Base-by-base conservation (phyloP, 2,329 filamentous ascomycete species). In the Chaetomium olivaceum region DNA sequence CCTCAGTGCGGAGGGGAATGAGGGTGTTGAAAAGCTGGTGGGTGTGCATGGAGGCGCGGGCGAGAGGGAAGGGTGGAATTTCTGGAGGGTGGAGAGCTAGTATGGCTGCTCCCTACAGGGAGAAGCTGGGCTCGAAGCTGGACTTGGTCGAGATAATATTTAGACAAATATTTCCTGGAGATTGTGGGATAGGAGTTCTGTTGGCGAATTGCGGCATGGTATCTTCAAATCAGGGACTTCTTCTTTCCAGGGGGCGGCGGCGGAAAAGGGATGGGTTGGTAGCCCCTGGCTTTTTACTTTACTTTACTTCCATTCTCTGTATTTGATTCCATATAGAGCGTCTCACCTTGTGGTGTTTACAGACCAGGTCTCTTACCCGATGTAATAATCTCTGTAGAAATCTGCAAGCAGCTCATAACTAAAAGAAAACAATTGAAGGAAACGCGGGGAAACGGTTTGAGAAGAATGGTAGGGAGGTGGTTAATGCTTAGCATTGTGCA, bases 11-110 rank as follows among this genome's bases (percentile, higher is more conserved):
- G 86, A 92, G 61, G 93, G 91, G 0, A 90, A 89, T 46, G 90
- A 93, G 62, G 95, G 91, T 0, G 91, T 99, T 23, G 94, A 98
- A 77, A 84, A 85, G 72, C 80, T 99, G 50, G 94, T 97, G 0
- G 93, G 94, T 19, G 92, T 96, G 1, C 84, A 86, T 63, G 87
- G 87, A 3, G 83, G 86, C 27, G 83, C 81, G 0, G 89, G 90
- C 56, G 89, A 90, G 74, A 81, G 89, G 67, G 89, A 92, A 72
- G 91, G 91, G 2, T 95, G 91, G 91, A 93, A 93, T 75, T 95
- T 94, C 76, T 95, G 92, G 92, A 87, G 86, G 70, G 85, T 88
- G 36, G 85, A 88, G 73, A 81, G 77, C 62, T 76, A 72, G 12
- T 64, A 31, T 25, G 61, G 33, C 51, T 29, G 27, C 27, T 29